phyloP scores from a whole-genome alignment of 164 flowering plant species.

The Liquidambar formosana region DNA sequence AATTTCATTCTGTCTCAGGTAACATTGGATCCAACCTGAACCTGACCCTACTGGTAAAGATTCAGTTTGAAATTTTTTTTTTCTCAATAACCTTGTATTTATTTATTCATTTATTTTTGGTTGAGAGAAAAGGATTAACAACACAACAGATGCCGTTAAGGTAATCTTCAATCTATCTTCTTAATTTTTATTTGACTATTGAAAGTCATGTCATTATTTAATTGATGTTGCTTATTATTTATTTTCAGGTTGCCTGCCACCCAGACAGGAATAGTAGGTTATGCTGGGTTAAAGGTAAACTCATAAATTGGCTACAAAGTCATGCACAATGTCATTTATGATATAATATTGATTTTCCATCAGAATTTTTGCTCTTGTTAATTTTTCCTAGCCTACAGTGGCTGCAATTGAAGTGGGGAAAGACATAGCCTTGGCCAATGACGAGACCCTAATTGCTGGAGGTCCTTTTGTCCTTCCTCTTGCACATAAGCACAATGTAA shows the following conservation, averaged over 20 bases:
- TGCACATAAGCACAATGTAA: slow-evolving; percentile 89
- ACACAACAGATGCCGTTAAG: slow-evolving; percentile 87
- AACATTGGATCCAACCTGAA: not conserved
- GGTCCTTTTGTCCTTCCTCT: slow-evolving; percentile 99
- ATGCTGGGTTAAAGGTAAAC: slow-evolving; percentile 90
- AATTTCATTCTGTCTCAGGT: not conserved
- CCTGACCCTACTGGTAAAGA: not conserved
- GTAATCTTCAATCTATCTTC: slow-evolving; percentile 34
- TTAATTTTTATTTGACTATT: too few species aligned
- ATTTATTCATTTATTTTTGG: too few species aligned
- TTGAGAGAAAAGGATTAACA: too few species aligned
- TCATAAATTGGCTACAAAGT: too few species aligned
- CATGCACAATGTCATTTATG: too few species aligned
- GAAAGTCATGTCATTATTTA: too few species aligned
- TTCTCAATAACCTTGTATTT: not conserved
- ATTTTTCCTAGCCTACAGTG: slow-evolving; percentile 74
- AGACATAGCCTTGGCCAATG: slow-evolving; percentile 94
- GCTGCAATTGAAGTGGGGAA: slow-evolving; percentile 98
- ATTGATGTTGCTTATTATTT: too few species aligned
- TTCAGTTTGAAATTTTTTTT: not conserved
- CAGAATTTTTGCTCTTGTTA: slow-evolving; percentile 2
- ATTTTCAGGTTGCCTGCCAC: too few species aligned
- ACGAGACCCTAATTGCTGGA: too few species aligned
- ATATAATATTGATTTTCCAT: too few species aligned
- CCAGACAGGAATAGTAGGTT: slow-evolving; percentile 98